Percentiles rank a stretch among this genome's conserved stretches.
Conservation (phyloP, 495 filamentous ascomycete species). For the Talaromyces wortmannii region DNA sequence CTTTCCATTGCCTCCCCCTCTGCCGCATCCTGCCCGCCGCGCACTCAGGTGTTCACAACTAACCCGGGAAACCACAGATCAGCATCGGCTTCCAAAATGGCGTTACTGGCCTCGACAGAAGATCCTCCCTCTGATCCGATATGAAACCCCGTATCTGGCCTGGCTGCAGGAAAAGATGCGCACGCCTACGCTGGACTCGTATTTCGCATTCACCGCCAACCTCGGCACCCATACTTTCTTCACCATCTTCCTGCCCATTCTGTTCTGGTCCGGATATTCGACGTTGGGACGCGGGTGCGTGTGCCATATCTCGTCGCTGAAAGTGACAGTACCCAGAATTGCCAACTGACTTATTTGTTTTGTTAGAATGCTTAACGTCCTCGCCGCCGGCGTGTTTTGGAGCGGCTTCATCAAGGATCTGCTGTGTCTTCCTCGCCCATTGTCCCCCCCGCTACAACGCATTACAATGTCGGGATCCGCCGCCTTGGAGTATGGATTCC, state of each 20-base stretch:
- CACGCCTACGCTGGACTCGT: slow-evolving; percentile 80
- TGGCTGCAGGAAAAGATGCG: slow-evolving; percentile 70
- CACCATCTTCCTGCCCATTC: slow-evolving; percentile 85
- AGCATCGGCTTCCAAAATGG: slow-evolving; percentile 77
- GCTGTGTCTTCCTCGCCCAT: slow-evolving; percentile 85
- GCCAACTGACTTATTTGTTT: slow-evolving; percentile 4
- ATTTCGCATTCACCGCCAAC: slow-evolving; percentile 95
- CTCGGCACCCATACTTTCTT: slow-evolving; percentile 98
- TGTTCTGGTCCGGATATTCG: slow-evolving; percentile 91
- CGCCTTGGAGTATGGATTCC: slow-evolving; percentile 94
- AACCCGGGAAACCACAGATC: slow-evolving; percentile 49
- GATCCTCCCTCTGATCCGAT: slow-evolving; percentile 80
- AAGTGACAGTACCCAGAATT: not conserved
- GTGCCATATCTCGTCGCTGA: not conserved
- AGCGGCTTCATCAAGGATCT: slow-evolving; percentile 93
- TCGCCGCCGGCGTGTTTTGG: slow-evolving; percentile 85
- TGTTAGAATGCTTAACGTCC: slow-evolving; percentile 73
- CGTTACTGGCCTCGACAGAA: slow-evolving; percentile 75
- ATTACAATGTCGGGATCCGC: slow-evolving; percentile 97
- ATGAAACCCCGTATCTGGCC: slow-evolving; percentile 93
- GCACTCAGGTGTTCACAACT: not conserved
- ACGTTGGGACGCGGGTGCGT: slow-evolving; percentile 76
- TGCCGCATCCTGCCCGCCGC: too few species aligned
- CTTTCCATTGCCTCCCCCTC: not conserved
- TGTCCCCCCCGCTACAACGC: slow-evolving; percentile 86